These are phyloP conservation scores for Monosporascus sp. DNA, from an alignment of 2,329 filamentous ascomycete species.

Conservation along the genomic window DNA sequence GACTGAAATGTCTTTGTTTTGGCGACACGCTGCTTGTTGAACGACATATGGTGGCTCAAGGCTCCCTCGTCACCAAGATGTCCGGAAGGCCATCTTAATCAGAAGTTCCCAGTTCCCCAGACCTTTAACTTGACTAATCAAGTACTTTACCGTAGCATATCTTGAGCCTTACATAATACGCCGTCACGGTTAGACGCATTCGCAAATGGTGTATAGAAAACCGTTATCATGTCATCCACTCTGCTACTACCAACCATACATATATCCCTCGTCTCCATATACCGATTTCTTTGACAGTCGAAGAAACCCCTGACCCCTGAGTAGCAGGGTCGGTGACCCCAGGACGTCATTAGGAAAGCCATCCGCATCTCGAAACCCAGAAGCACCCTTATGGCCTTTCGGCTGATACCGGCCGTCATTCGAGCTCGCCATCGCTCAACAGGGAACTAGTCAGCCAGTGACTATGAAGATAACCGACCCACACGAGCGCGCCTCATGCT, in stretches of 20 bases:
- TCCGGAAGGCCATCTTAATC: too few species aligned
- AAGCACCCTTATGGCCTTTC: background rate
- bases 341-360: background rate
- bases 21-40: too few species aligned
- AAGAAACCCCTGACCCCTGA: background rate
- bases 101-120: too few species aligned
- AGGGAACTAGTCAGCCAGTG: background rate
- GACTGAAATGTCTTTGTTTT: too few species aligned
- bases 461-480: background rate
- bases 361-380: background rate
- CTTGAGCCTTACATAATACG: background rate
- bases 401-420: background rate
- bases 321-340: too few species aligned
- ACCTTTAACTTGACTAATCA: too few species aligned
- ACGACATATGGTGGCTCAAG: too few species aligned
- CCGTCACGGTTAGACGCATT: background rate
- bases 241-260: background rate
- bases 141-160: too few species aligned
- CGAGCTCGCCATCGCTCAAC: background rate
- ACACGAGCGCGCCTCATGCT: constrained; percentile 10
- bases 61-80: too few species aligned
- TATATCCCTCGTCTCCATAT: background rate
- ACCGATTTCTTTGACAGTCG: background rate
- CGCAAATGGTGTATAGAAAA: background rate
- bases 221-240: background rate